These are phyloP conservation scores for Tilletia indica DNA, from an alignment of 1,284 basidiomycete genomes.

Conservation along the genomic window DNA sequence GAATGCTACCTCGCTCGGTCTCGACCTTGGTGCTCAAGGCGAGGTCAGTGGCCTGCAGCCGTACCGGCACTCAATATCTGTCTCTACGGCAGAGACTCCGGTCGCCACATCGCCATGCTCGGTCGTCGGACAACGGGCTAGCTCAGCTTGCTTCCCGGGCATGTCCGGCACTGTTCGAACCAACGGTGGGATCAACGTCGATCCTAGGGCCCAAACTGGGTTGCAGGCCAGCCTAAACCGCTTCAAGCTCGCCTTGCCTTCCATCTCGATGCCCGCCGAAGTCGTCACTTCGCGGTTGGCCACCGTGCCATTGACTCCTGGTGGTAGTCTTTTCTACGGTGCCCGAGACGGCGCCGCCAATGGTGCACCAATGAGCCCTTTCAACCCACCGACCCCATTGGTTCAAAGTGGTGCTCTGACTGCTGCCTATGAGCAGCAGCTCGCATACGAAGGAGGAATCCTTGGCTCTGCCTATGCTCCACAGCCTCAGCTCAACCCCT, in stretches of 20 bases:
- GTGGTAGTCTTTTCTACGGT: slow-evolving; percentile 38
- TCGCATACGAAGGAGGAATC: slow-evolving; percentile 11
- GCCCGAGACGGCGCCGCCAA: slow-evolving; percentile 48
- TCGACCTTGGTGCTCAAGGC: not conserved
- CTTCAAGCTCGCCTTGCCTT: slow-evolving; percentile 23
- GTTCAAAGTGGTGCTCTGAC: slow-evolving; percentile 17
- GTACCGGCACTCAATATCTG: slow-evolving; percentile 11
- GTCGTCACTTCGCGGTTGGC: not conserved
- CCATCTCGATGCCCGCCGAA: slow-evolving; percentile 8
- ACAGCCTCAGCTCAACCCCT: not conserved
- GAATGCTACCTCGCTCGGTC: slow-evolving; percentile 7
- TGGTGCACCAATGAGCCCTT: slow-evolving; percentile 44
- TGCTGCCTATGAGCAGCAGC: slow-evolving; percentile 25
- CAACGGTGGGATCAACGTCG: not conserved
- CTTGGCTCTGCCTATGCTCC: slow-evolving; percentile 19
- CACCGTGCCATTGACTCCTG: slow-evolving; percentile 41
- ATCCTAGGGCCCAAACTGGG: not conserved
- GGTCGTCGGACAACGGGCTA: slow-evolving; percentile 12
- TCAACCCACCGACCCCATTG: slow-evolving; percentile 46
- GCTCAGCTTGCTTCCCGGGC: not conserved
- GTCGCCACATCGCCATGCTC: not conserved
- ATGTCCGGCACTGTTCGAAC: not conserved
- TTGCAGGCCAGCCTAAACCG: slow-evolving; percentile 6
- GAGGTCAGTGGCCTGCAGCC: not conserved
- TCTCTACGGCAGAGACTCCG: not conserved